Evolutionary conservation across 2,329 filamentous ascomycete genomes (phyloP).

Genomic region (Fusarium nurragi): DNA sequence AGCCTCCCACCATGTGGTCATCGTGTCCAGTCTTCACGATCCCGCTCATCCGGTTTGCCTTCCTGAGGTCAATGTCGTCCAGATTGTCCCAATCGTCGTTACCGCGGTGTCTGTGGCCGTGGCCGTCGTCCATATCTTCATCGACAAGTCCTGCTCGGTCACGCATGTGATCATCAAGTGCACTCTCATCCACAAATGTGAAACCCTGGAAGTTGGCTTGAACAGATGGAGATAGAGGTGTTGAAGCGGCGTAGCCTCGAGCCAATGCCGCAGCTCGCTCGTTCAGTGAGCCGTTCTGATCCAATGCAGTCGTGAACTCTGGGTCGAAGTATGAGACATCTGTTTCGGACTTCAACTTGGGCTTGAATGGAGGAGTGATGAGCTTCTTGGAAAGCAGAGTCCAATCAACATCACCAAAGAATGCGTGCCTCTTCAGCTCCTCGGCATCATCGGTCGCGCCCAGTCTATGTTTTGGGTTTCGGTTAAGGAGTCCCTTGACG

Average conservation of each 20-base stretch:
- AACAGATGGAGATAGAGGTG: conserved; percentile 91
- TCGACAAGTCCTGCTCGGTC: conserved; percentile 59
- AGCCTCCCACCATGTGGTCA: conserved; percentile 70
- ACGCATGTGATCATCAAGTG: conserved; percentile 85
- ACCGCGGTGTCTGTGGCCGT: conserved; percentile 52
- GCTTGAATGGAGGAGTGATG: conserved; percentile 96
- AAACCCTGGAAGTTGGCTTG: conserved; percentile 99
- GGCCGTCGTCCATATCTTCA: conserved; percentile 69
- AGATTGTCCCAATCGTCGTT: conserved; percentile 67
- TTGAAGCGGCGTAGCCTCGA: conserved; percentile 86
- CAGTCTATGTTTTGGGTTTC: conserved; percentile 94
- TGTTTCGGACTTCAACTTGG: conserved; percentile 92
- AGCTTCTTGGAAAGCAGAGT: conserved; percentile 86
- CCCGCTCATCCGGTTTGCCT: conserved; percentile 70
- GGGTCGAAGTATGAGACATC: conserved; percentile 99
- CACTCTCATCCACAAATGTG: conserved; percentile 98
- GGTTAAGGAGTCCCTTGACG: conserved; percentile 95
- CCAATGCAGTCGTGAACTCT: conserved; percentile 95
- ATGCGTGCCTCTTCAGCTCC: conserved; percentile 92
- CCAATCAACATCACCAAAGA: conserved; percentile 97
- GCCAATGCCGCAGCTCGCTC: conserved; percentile 88
- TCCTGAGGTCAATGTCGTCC: conserved; percentile 62
- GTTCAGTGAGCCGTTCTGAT: conserved; percentile 87
- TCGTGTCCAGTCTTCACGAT: conserved; percentile 68
- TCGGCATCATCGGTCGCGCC: conserved; percentile 91